These are phyloP conservation scores for Chlorella variabilis DNA, from an alignment of 163 green algal genomes.

Conservation along the genomic window DNA sequence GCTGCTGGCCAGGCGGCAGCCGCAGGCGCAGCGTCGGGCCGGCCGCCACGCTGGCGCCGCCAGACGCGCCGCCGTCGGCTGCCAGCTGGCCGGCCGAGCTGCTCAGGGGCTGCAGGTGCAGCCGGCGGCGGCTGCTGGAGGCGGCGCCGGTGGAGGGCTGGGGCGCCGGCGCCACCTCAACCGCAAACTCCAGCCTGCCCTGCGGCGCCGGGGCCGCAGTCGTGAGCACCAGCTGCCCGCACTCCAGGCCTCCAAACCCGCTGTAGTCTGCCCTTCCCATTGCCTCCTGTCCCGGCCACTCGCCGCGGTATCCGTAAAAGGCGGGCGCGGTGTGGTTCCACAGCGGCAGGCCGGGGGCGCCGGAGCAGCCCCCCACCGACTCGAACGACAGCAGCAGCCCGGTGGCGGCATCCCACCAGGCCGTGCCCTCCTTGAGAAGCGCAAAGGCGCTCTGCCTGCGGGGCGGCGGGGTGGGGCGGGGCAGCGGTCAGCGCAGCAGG, in stretches of 20 bases:
- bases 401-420: constrained; percentile 39
- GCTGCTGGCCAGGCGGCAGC: background rate
- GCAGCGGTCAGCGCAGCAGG: background rate
- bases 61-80: background rate
- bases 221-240: constrained; percentile 32
- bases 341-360: constrained; percentile 22
- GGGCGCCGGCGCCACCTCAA: background rate
- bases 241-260: constrained; percentile 29
- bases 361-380: constrained; percentile 14
- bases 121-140: background rate
- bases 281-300: constrained; percentile 34
- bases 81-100: background rate
- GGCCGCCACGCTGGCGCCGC: background rate
- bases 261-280: constrained; percentile 27
- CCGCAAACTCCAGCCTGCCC: constrained; percentile 11
- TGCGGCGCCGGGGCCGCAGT: constrained; percentile 2
- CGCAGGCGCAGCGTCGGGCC: background rate
- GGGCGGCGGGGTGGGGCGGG: too few species aligned
- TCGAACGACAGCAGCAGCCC: constrained; percentile 39
- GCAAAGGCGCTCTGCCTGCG: constrained; percentile 37
- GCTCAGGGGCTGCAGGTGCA: background rate
- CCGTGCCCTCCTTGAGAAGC: constrained; percentile 35
- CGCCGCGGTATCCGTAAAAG: constrained; percentile 41
- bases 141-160: background rate
- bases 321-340: constrained; percentile 22